Evolutionary conservation across 2,329 filamentous ascomycete genomes (phyloP).

Genomic region (Fusarium concolor): DNA sequence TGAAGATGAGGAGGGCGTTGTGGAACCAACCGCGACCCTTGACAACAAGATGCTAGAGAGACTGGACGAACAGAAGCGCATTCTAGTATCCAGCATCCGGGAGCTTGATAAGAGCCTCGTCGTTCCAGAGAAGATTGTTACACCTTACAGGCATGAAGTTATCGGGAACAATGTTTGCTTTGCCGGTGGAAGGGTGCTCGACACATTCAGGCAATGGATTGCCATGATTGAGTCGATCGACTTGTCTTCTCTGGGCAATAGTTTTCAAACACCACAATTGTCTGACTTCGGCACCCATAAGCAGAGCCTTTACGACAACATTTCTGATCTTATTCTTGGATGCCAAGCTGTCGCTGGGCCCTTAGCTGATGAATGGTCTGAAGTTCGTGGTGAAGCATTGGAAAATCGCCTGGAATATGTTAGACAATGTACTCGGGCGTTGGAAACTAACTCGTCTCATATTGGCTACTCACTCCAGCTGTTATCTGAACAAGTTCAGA

Average conservation of each 20-base stretch:
- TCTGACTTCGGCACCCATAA: constrained; percentile 91
- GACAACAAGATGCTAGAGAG: constrained; percentile 83
- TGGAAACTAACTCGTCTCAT: constrained; percentile 89
- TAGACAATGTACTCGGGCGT: constrained; percentile 77
- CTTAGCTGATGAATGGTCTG: constrained; percentile 93
- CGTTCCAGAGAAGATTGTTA: constrained; percentile 83
- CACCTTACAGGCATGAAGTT: constrained; percentile 79
- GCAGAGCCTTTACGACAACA: constrained; percentile 92
- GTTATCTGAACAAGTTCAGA: constrained; percentile 82
- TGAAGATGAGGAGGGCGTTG: constrained; percentile 79
- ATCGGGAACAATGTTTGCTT: constrained; percentile 86
- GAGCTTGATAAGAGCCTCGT: constrained; percentile 87
- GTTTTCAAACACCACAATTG: constrained; percentile 85
- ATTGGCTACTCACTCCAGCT: constrained; percentile 89
- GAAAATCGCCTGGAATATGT: constrained; percentile 88
- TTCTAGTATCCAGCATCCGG: constrained; percentile 86
- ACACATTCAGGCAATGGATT: constrained; percentile 91
- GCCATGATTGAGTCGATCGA: constrained; percentile 92
- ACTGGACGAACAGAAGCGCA: constrained; percentile 85
- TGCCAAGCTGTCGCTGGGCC: constrained; percentile 94
- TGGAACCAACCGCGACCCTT: constrained; percentile 78
- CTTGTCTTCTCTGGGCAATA: constrained; percentile 80
- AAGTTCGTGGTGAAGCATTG: constrained; percentile 88
- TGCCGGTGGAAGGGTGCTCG: constrained; percentile 82
- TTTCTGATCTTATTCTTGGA: constrained; percentile 86